Evolutionary conservation across 306 rosid species (phyloP), one percentile per base, ranked within the genome.

Genomic region (Dalbergia cochinchinensis): DNA sequence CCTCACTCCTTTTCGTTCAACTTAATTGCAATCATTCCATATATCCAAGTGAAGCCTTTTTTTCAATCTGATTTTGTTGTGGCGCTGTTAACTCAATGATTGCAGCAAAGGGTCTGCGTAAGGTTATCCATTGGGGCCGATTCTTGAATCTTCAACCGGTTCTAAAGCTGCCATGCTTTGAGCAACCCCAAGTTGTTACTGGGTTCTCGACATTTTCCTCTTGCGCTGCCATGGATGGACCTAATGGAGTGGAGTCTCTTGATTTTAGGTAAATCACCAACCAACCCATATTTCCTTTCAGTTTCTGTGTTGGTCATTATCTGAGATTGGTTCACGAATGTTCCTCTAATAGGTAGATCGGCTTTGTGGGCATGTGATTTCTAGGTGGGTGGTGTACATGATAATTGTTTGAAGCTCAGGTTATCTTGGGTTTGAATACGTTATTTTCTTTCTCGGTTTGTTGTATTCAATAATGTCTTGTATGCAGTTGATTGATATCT

Each of bases 211-310:
- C 75, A 13, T 62, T 50, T 71, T 50, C 71, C 42, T 22, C 78
- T 72, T 15, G 51, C 55, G 79, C 61, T 63, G 14, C 47, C 47
- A 7, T 75, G 10, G 51, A 53, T 35, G 22, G 57, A 62, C 18
- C 71, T 81, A 61, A 26, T 67, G 51, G 59, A 47, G 8, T 74
- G 14, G 67, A 71, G 12, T 74, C 78, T 60, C 77, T 66, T 65
- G 8, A 77, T 71, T 26, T 61, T 18, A 34, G 75, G 80, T 72
- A 80, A 79, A 68, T 63, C 20, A 16, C 14, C 69, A 7, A 33
- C 44, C 42, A 26, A 65, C 63, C 57, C 63, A 3, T 26, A 26
- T 65, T 66, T 74, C 8, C 55, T 26, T 81, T 7, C 12, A 42
- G 5, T 41, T 65, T 72, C 48, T 80, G 64, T 20, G 6, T 65